phyloP scores from a whole-genome alignment of 2,329 filamentous ascomycete species.

The Claviceps paspali region DNA sequence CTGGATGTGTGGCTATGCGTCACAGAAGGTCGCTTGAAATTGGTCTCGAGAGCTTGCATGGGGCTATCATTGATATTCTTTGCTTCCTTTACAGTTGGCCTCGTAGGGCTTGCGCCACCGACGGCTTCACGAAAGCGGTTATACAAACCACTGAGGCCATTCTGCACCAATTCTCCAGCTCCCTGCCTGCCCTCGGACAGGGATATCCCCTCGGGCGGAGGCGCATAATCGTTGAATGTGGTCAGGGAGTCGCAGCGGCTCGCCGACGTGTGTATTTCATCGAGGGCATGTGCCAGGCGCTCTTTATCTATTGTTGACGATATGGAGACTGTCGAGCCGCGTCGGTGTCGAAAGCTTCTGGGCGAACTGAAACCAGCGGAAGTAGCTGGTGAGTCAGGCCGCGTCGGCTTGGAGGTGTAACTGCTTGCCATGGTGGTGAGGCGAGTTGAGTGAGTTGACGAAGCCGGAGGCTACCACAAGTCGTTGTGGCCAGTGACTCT shows the following conservation, averaged over 20 bases:
- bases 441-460: not conserved
- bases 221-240: constrained; percentile 85
- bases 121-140: constrained; percentile 71
- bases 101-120: constrained; percentile 42
- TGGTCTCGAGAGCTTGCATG: constrained; percentile 10
- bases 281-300: constrained; percentile 60
- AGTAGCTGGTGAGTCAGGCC: constrained; percentile 14
- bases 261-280: constrained; percentile 80
- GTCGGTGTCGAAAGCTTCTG: constrained; percentile 18
- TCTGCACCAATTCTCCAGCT: constrained; percentile 60
- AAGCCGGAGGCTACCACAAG: constrained; percentile 5
- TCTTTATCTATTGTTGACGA: constrained; percentile 45
- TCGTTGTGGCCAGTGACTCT: not conserved
- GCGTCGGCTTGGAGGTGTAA: constrained; percentile 15
- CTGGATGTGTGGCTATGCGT: constrained; percentile 26
- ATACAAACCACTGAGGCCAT: constrained; percentile 80
- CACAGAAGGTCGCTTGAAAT: constrained; percentile 28
- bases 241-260: constrained; percentile 73
- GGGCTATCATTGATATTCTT: constrained; percentile 21
- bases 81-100: constrained; percentile 19
- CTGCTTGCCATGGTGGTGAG: constrained; percentile 15
- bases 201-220: constrained; percentile 44
- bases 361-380: constrained; percentile 14
- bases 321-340: constrained; percentile 25
- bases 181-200: constrained; percentile 53